Evolutionary conservation across 768 basidiomycete genomes (phyloP).

Genomic region (Cystoderma amianthinum): DNA sequence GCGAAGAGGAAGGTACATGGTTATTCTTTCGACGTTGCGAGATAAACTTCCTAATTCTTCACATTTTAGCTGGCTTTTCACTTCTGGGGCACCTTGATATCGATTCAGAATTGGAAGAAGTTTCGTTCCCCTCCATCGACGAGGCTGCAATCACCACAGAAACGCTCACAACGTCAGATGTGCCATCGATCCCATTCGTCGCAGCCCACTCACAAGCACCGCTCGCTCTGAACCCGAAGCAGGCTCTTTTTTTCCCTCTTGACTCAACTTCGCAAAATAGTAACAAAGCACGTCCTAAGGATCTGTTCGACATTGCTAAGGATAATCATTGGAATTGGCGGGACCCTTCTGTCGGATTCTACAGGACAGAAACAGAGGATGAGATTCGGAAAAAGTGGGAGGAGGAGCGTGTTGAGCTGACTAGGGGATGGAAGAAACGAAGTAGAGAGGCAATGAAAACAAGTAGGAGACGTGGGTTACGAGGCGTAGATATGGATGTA

Average conservation of each 20-base stretch:
- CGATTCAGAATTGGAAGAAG: conserved; percentile 66
- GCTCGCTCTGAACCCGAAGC: conserved; percentile 42
- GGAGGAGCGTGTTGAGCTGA: conserved; percentile 56
- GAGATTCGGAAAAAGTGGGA: conserved; percentile 70
- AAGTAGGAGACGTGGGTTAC: conserved; percentile 44
- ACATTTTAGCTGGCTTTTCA: conserved; percentile 54
- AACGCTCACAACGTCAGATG: conserved; percentile 4
- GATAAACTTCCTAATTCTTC: background rate
- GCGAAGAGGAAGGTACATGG: conserved; percentile 54
- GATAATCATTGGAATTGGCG: conserved; percentile 45
- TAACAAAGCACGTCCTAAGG: conserved; percentile 29
- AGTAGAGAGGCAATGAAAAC: conserved; percentile 72
- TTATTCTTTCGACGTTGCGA: background rate
- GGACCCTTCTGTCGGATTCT: conserved; percentile 34
- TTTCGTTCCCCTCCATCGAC: conserved; percentile 26
- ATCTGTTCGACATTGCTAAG: conserved; percentile 41
- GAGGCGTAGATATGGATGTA: conserved; percentile 18
- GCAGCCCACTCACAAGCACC: conserved; percentile 14
- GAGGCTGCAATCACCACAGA: too few relatives aligned
- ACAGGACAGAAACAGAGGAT: conserved; percentile 43
- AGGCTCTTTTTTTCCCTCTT: conserved; percentile 60
- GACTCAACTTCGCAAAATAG: conserved; percentile 10
- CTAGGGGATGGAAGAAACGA: conserved; percentile 71
- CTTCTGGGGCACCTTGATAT: conserved; percentile 70
- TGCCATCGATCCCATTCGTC: conserved; percentile 8